These are phyloP conservation scores for Exophiala sp. DNA, from an alignment of 2,329 filamentous ascomycete genomes.

Conservation along the genomic window DNA sequence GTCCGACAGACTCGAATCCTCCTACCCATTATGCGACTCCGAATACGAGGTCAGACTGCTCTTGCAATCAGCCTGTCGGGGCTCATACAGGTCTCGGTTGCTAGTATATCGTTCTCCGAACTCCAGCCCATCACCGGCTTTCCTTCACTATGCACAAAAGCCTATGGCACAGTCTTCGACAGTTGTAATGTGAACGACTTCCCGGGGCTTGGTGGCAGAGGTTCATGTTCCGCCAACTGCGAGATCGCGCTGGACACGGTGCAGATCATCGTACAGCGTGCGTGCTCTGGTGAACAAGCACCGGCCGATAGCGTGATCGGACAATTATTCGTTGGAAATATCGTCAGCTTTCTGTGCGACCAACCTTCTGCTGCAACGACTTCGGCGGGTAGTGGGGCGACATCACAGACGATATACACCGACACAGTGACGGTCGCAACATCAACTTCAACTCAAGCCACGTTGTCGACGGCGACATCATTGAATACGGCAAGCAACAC, in stretches of 20 bases:
- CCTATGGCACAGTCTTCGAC: slow-evolving; percentile 20
- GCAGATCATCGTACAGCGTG: slow-evolving; percentile 14
- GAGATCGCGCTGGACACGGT: slow-evolving; percentile 5
- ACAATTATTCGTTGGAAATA: slow-evolving; percentile 25
- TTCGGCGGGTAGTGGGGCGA: slow-evolving; percentile 39
- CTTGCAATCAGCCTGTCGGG: slow-evolving; percentile 16
- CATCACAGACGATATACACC: slow-evolving; percentile 39
- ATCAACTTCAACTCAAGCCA: slow-evolving; percentile 24
- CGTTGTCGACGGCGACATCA: slow-evolving; percentile 35
- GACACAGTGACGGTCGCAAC: slow-evolving; percentile 38
- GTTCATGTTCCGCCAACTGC: slow-evolving; percentile 16
- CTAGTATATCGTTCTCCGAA: slow-evolving; percentile 14
- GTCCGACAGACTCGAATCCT: background rate
- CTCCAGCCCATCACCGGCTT: slow-evolving; percentile 27
- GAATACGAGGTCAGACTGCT: background rate
- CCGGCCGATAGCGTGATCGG: slow-evolving; percentile 31
- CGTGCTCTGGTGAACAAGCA: slow-evolving; percentile 17
- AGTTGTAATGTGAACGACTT: slow-evolving; percentile 22
- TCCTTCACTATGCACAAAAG: slow-evolving; percentile 15
- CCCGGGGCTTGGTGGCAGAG: slow-evolving; percentile 15
- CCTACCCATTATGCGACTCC: slow-evolving; percentile 5
- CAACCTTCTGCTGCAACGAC: slow-evolving; percentile 37
- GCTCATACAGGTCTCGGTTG: slow-evolving; percentile 14
- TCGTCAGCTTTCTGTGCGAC: slow-evolving; percentile 39
- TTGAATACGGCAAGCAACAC: slow-evolving; percentile 50